Base-by-base conservation (phyloP, 768 basidiomycete species). In the Melanogaster broomeanus region DNA sequence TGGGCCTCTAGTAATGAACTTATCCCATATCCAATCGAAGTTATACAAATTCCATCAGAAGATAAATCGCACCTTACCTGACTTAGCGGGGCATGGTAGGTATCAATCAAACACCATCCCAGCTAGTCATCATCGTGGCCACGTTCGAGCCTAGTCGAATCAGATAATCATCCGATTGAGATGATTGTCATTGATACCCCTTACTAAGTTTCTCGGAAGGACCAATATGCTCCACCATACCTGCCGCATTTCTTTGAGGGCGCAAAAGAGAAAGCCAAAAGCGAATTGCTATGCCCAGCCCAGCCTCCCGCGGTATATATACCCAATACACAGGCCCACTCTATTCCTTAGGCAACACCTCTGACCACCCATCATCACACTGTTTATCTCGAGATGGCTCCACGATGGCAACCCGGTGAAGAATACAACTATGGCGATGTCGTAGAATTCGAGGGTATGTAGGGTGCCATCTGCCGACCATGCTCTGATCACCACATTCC, bases 381-480 rank as follows among this genome's bases (percentile, higher is more conserved):
- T 24, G 37, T 22, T 38, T 22, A 16, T 47, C 38, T 8, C 21
- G 49, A 45, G 35, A 84, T 81, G 81, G 63, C 69, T 49, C 62
- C 61, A 46, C 61, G 54, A 40, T 89, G 87, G 87, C 67, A 83
- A 71, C 84, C 85, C 33, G 84, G 84, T 40, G 82, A 76, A 18
- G 64, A 78, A 51, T 89, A 89, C 74, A 67, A 74, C 59, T 57
- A 61, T 38, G 81, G 74, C 53, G 74, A 78, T 46, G 70, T 82
- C 27, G 87, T 89, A 53, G 66, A 68, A 40, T 88, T 72, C 61
- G 57, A 85, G 60, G 81, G 87, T 81, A 55, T 19, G 61, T 41
- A 37, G n/a, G 15, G n/a, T 31, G 25, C 30, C 42, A 7, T 11
- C 28, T 24, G 18, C 35, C 35, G 6, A 3, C 3, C 48, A 19